phyloP scores from a whole-genome alignment of 371 early-diverging fungal species.

The Mortierella sp. region DNA sequence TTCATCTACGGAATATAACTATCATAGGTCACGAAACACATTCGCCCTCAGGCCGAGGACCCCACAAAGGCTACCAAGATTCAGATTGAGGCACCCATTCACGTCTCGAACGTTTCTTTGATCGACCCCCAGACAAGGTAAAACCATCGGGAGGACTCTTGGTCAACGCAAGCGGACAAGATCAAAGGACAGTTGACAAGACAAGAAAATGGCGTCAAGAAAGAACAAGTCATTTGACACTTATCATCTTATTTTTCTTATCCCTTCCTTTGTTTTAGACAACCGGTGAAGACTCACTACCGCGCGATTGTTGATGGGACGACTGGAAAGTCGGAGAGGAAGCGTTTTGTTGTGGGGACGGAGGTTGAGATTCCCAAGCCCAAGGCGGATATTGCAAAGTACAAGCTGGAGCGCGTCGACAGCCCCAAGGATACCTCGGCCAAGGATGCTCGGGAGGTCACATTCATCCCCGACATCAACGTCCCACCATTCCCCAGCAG shows the following conservation, averaged over 20 bases:
- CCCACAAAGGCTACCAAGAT: slow-evolving; percentile 62
- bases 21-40: slow-evolving; percentile 63
- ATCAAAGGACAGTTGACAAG: neutral
- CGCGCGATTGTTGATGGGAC: slow-evolving; percentile 27
- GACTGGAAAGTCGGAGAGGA: slow-evolving; percentile 61
- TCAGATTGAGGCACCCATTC: slow-evolving; percentile 75
- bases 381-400: slow-evolving; percentile 61
- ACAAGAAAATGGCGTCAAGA: too few species aligned
- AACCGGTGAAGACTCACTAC: slow-evolving; percentile 51
- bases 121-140: slow-evolving; percentile 73
- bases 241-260: too few species aligned
- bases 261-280: slow-evolving; percentile 21
- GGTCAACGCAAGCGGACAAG: neutral
- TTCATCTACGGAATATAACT: neutral
- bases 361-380: slow-evolving; percentile 64
- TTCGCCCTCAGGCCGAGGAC: slow-evolving; percentile 60
- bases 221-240: neutral
- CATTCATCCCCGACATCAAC: slow-evolving; percentile 61
- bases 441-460: slow-evolving; percentile 59
- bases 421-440: slow-evolving; percentile 63
- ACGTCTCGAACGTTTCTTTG: slow-evolving; percentile 72
- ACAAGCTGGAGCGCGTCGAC: slow-evolving; percentile 59
- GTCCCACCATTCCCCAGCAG: slow-evolving; percentile 65
- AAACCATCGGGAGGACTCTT: neutral
- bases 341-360: slow-evolving; percentile 65